Evolutionary conservation across 805 yeast species (phyloP).

Genomic region (Candida sphagnicola): DNA sequence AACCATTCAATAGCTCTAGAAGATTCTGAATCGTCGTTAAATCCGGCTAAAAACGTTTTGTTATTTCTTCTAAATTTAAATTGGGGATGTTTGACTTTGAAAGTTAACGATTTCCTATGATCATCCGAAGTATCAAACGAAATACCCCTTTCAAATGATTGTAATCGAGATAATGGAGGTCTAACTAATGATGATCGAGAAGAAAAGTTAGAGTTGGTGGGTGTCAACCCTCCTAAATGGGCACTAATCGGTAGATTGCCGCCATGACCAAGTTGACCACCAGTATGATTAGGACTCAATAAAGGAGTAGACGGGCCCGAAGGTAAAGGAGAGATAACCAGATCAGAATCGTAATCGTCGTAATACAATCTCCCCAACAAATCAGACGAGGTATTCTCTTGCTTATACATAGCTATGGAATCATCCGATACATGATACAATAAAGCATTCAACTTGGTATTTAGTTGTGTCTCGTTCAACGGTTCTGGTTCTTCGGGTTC

Average conservation of each 20-base stretch:
- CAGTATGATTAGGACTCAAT: constrained; percentile 12
- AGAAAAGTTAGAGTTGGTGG: constrained; percentile 7
- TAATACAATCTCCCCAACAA: constrained; percentile 39
- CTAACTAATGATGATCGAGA: constrained; percentile 4
- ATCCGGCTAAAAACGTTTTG: constrained; percentile 39
- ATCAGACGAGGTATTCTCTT: constrained; percentile 36
- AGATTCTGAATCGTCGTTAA: constrained; percentile 34
- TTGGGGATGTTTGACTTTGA: constrained; percentile 39
- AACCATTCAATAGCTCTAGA: constrained; percentile 41
- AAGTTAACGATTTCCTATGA: constrained; percentile 32
- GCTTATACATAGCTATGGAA: constrained; percentile 32
- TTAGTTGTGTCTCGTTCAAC: constrained; percentile 26
- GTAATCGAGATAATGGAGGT: constrained; percentile 11
- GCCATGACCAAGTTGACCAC: constrained; percentile 1
- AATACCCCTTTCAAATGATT: constrained; percentile 34
- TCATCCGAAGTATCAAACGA: constrained; percentile 37
- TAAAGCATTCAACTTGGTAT: constrained; percentile 36
- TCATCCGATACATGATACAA: constrained; percentile 37
- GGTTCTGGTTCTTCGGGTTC: constrained; percentile 11
- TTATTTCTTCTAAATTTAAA: constrained; percentile 42
- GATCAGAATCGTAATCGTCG: constrained; percentile 39
- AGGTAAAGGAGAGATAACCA: constrained; percentile 14
- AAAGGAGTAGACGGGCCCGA: constrained; percentile 16
- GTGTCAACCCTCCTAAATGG: constrained; percentile 7
- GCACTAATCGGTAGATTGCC: constrained; percentile 2